Percentiles rank a stretch among this genome's conserved stretches.
Conservation (phyloP, 108 stramenopile species). For the Nitzschia sp. region DNA sequence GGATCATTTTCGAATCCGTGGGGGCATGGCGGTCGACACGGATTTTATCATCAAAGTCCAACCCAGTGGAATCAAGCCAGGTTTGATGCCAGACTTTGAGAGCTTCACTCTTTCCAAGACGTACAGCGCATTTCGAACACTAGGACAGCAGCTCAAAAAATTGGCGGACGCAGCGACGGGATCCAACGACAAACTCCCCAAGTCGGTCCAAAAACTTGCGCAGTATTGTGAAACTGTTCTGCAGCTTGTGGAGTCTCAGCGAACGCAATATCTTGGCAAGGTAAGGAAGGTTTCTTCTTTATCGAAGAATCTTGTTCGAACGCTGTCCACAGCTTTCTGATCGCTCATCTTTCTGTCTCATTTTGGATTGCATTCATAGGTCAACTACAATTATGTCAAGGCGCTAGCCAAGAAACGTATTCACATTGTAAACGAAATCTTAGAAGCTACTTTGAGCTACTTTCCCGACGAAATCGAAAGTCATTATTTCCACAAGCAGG, state of each 20-base stretch:
- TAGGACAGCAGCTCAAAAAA: conserved; percentile 42
- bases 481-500: conserved; percentile 23
- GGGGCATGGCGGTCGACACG: conserved; percentile 59
- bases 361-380: conserved; percentile 18
- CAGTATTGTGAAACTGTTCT: conserved; percentile 40
- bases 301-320: no score
- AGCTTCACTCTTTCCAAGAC: conserved; percentile 50
- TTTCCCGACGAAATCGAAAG: conserved; percentile 31
- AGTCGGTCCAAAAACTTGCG: conserved; percentile 18
- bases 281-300: conserved; percentile 14
- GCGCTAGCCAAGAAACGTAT: conserved; percentile 48
- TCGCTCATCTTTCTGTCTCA: neutral
- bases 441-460: conserved; percentile 38
- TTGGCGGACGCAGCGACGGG: conserved; percentile 16
- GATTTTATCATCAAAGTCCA: conserved; percentile 52
- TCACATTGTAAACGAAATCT: conserved; percentile 38
- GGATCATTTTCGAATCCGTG: conserved; percentile 54
- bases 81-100: conserved; percentile 26
- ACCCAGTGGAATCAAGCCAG: conserved; percentile 3
- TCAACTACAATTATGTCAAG: conserved; percentile 58
- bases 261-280: conserved; percentile 49
- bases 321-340: no score
- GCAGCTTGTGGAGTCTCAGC: conserved; percentile 48
- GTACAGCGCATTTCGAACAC: conserved; percentile 48
- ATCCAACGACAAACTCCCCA: neutral